Evolutionary conservation across 2,329 filamentous ascomycete species (phyloP), one percentile per base, ranked within the genome.

Genomic region (Colletotrichum truncatum): DNA sequence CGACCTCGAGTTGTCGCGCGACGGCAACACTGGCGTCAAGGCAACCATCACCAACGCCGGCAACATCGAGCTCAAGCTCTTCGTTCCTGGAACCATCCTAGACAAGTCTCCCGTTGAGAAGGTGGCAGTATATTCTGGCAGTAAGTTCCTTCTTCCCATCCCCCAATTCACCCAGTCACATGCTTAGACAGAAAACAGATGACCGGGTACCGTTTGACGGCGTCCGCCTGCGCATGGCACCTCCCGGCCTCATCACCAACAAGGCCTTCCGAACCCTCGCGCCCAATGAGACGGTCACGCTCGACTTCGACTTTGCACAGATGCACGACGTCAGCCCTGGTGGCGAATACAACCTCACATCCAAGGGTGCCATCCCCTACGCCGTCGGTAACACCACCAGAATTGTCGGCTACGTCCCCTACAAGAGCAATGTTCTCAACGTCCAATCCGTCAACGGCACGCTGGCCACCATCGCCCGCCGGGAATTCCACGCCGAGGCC

Each of bases 391-490:
- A 81, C 72, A 82, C 80, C 26, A 86, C 80, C 55, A 76, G 81
- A 45, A 80, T 91, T 54, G 74, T 79, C 7, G 85, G 83, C 36
- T 79, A 80, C 46, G 71, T 89, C 9, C 72, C 80, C 12, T 90
- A 84, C 76, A 77, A 79, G 36, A 87, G 84, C 71, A 90, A 90
- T 77, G 80, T 80, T 49, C 75, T 91, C 54, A 80, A 79, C 49
- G 79, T 89, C 66, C 46, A 52, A n/a, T 74, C 80, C n/a, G 79
- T 91, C 38, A 83, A 91, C 69, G 87, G 84, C 34, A 76, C 75
- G 10, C 71, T 82, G 54, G 88, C 88, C n/a, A 78, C 80, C 32
- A 76, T 80, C 34, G 78, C 82, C 25, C 77, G 81, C 69, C 79
- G 79, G 21, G 75, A 81, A 26, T 82, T 85, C 58, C 64, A 80